These are phyloP conservation scores for Stagonosporopsis cucurbitacearum DNA, from an alignment of 2,329 filamentous ascomycete genomes.

Conservation along the genomic window DNA sequence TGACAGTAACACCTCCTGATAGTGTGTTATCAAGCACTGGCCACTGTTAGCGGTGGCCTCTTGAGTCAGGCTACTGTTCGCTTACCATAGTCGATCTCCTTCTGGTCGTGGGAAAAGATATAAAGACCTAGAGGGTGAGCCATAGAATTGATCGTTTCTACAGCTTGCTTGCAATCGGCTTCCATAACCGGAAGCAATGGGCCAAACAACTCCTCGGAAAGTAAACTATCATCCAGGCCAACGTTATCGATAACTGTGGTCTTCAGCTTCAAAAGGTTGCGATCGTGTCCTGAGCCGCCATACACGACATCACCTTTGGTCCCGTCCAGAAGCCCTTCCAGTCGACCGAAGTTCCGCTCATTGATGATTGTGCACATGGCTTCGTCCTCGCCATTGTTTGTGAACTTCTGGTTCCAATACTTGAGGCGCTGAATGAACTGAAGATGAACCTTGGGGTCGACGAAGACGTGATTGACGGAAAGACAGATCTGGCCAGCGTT, in stretches of 20 bases:
- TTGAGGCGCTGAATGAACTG: conserved; percentile 1
- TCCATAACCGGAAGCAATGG: neutral
- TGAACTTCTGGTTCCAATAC: neutral
- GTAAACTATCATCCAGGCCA: neutral
- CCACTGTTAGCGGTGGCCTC: neutral
- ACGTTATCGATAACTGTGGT: conserved; percentile 1
- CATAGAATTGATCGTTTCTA: neutral
- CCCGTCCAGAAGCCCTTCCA: neutral
- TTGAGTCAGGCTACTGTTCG: neutral
- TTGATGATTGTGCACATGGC: conserved; percentile 7
- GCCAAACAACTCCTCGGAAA: conserved; percentile 2
- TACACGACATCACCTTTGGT: conserved; percentile 1
- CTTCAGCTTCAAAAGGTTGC: conserved; percentile 3
- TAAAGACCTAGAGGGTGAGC: neutral
- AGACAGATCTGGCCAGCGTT: conserved; percentile 2
- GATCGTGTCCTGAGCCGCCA: conserved; percentile 2
- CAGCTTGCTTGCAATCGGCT: neutral
- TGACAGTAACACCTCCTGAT: conserved; percentile 3
- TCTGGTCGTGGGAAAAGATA: conserved; percentile 3
- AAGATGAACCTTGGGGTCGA: neutral
- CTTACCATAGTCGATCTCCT: conserved; percentile 5
- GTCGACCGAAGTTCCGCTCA: conserved; percentile 3
- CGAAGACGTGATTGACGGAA: conserved; percentile 4
- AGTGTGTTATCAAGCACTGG: conserved; percentile 3
- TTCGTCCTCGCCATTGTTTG: neutral